Base-by-base conservation (phyloP, 208 protist genomes). In the Leishmania turanica region DNA sequence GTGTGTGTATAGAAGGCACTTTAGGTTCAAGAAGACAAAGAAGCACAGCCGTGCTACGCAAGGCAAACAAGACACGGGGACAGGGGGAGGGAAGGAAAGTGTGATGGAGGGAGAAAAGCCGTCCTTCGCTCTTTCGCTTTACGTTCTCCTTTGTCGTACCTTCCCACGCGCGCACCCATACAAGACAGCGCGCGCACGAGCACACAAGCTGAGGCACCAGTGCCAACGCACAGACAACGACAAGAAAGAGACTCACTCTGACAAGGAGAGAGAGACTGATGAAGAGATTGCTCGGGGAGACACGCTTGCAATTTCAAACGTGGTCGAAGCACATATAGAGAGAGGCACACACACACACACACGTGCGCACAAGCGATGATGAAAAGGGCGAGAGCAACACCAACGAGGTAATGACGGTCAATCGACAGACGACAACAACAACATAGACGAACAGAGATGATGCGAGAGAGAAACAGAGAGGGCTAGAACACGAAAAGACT, bases 1-100 rank as follows among this genome's bases (percentile, higher is more conserved):
- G n/a, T n/a, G n/a, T n/a, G 56, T 68, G 31, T 68, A 68, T 34
- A 68, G 31, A 68, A 68, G 62, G 31, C 62, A 68, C 62, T 40
- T 37, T 40, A 4, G 62, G 56, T 31, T 31, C 27, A 62, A 31
- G 6, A 24, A 31, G 7, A n/a, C 24, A 62, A 37, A 37, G 4
- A 27, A 68, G 62, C 62, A 40, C 31, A 9, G 62, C 31, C 4
- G 31, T 31, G 31, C 62, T 40, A 68, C 62, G 62, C 62, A 40
- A 68, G 31, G 31, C 31, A 24, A 68, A 68, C 9, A 68, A 13
- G 31, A 40, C 5, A 40, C 62, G 1, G 62, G 31, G 15, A 9
- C 8, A 49, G 45, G 45, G 45, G 45, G 8, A 11, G 45, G 8
- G 8, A 24, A 15, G 31, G 31, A 9, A 24, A 66, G 31, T 68